phyloP scores from a whole-genome alignment of 768 basidiomycete genomes.

The Lentinus brumalis region DNA sequence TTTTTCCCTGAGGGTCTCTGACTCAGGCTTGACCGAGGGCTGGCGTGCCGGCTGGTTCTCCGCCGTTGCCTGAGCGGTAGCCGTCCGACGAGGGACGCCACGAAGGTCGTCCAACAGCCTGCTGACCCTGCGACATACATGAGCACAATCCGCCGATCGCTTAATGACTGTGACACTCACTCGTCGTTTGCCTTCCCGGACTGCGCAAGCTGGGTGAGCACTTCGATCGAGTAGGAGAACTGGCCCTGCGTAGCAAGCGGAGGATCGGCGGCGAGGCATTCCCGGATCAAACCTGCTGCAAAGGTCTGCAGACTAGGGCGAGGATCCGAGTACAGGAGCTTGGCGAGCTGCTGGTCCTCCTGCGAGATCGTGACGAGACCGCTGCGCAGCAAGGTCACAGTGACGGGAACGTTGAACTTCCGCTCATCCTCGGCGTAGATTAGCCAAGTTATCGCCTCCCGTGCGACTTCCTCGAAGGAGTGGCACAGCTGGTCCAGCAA shows the following conservation, averaged over 20 bases:
- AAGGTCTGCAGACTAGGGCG: constrained; percentile 79
- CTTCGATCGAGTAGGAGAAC: constrained; percentile 79
- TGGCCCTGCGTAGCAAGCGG: constrained; percentile 80
- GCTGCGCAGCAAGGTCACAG: constrained; percentile 82
- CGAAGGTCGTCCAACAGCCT: constrained; percentile 82
- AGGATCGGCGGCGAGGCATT: constrained; percentile 80
- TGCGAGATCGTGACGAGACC: constrained; percentile 75
- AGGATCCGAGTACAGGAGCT: constrained; percentile 77
- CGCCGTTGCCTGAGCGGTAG: constrained; percentile 33
- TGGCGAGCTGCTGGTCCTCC: constrained; percentile 90
- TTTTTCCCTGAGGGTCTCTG: constrained; percentile 74
- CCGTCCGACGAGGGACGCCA: constrained; percentile 55
- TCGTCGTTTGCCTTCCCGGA: constrained; percentile 82
- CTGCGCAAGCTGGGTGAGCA: constrained; percentile 72
- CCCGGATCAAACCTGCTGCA: constrained; percentile 79
- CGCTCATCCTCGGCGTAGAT: constrained; percentile 98
- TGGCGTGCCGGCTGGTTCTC: constrained; percentile 44
- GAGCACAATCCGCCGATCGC: constrained; percentile 1
- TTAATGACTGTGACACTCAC: constrained; percentile 46
- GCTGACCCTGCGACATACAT: constrained; percentile 50
- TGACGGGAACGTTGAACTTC: constrained; percentile 95
- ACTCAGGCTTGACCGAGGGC: constrained; percentile 65
- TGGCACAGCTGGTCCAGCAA: constrained; percentile 89
- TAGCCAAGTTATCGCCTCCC: constrained; percentile 96
- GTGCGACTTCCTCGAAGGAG: constrained; percentile 88